Conservation (phyloP, 768 basidiomycete species). For the Lactarius tabidus region DNA sequence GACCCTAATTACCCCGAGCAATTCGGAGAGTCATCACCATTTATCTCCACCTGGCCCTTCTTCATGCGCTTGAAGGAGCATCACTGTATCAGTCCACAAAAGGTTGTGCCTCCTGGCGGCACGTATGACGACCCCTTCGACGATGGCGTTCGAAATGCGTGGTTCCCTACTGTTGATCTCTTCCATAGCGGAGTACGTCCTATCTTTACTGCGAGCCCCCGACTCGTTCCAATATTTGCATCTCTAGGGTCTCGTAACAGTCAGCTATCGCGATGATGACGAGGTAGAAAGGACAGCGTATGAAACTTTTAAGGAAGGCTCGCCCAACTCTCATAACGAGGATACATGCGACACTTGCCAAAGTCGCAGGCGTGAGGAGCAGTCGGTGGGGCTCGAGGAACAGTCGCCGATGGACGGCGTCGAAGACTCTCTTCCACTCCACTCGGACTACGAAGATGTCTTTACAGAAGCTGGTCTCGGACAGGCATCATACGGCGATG, state of each 20-base stretch:
- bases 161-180: constrained; percentile 33
- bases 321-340: constrained; percentile 41
- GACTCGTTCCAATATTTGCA: background rate
- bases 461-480: constrained; percentile 27
- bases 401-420: background rate
- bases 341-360: constrained; percentile 35
- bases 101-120: constrained; percentile 31
- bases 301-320: constrained; percentile 38
- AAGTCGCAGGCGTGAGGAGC: constrained; percentile 11
- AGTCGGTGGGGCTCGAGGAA: background rate
- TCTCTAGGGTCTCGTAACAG: constrained; percentile 5
- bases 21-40: constrained; percentile 32
- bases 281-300: constrained; percentile 29
- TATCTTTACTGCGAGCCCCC: background rate
- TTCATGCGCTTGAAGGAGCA: constrained; percentile 60
- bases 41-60: constrained; percentile 45
- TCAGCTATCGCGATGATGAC: constrained; percentile 7
- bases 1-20: constrained; percentile 27
- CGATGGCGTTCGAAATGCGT: constrained; percentile 42
- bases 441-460: constrained; percentile 26
- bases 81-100: constrained; percentile 42
- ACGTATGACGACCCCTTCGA: constrained; percentile 26
- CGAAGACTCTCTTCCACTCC: constrained; percentile 1
- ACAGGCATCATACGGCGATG: constrained; percentile 30
- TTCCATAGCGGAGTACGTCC: constrained; percentile 30